These are phyloP conservation scores for Tetraselmis chui DNA, from an alignment of 139 green algal species.

Conservation along the genomic window DNA sequence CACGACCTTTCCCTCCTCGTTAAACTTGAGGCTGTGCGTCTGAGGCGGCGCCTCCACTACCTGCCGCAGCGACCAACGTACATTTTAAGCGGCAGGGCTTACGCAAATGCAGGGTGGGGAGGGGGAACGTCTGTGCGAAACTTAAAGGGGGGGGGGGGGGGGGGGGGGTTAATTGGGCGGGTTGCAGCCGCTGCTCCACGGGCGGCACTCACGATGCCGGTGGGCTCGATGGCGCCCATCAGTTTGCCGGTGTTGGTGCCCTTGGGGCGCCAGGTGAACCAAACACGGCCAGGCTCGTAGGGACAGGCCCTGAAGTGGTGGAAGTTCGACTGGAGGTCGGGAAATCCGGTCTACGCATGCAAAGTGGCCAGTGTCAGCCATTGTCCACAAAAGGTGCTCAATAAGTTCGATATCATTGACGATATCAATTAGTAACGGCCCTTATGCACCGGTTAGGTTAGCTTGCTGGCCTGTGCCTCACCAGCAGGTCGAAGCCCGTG, in stretches of 20 bases:
- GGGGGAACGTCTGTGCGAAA: too few relatives aligned
- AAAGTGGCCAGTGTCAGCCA: too few relatives aligned
- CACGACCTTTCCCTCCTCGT: constrained; percentile 29
- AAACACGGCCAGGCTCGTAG: constrained; percentile 45
- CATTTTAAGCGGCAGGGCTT: too few relatives aligned
- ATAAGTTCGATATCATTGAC: too few relatives aligned
- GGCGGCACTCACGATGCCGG: constrained; percentile 13
- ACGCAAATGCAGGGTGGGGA: too few relatives aligned
- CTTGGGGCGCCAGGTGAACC: constrained; percentile 24
- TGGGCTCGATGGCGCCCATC: constrained; percentile 19
- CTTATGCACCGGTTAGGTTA: too few relatives aligned
- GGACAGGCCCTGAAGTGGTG: constrained; percentile 5
- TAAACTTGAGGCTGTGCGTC: constrained; percentile 38
- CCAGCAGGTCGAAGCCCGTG: not conserved
- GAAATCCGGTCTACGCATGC: not conserved
- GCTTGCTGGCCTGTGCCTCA: too few relatives aligned
- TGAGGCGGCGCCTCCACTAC: constrained; percentile 28
- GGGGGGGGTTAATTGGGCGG: too few relatives aligned
- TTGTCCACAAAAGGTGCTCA: too few relatives aligned
- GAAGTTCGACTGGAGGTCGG: not conserved
- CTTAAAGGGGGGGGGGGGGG: too few relatives aligned
- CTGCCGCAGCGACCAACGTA: not conserved
- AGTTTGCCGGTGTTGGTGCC: constrained; percentile 12
- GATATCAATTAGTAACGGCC: too few relatives aligned
- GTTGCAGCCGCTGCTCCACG: too few relatives aligned